Base-by-base conservation (phyloP, 176 grass and related monocot species). In the Ananas comosus region DNA sequence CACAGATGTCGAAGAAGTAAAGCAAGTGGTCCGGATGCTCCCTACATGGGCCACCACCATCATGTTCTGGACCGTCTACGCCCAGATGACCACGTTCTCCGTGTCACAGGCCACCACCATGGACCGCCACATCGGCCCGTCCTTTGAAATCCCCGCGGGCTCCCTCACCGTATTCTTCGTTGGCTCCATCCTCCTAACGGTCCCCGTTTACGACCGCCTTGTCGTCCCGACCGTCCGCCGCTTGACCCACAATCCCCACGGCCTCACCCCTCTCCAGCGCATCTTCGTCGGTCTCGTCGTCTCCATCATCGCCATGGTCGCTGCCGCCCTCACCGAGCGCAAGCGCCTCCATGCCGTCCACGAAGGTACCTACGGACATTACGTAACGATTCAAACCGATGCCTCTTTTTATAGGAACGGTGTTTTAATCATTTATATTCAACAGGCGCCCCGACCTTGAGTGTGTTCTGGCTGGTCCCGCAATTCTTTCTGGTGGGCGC, bases 81-180 rank as follows among this genome's bases (percentile, higher is more conserved):
- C 91, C 11, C 91, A 96, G 78, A 91, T 96, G 87, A 91, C 84
- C 48, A 99, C 89, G 48, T 99, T 96, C 80, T 96, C 91, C 13
- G 91, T 99, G 9, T 86, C 91, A 1, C 91, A 96, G 49, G 91
- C 91, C 16, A 59, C 47, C 19, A 76, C 66, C 59, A 78, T 96
- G 91, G 88, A 96, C 74, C 77, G 91, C 18, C 91, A 74, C 75
- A 75, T 96, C 67, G 94, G 80, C 9, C 66, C 29, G 65, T 69
- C 81, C 0, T 99, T 91, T 50, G 3, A 77, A 2, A 77, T 91
- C 78, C 91, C 91, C 1, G 85, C 91, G 0, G 91, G 85, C 27
- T 96, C 88, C 53, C 82, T 91, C 74, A 96, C 88, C 69, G 88
- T 91, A 53, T 96, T 96, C 86, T 81, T 96, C 27, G 91, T 96